Conservation (phyloP, 2,329 filamentous ascomycete species). For the Alternaria ethzedia region DNA sequence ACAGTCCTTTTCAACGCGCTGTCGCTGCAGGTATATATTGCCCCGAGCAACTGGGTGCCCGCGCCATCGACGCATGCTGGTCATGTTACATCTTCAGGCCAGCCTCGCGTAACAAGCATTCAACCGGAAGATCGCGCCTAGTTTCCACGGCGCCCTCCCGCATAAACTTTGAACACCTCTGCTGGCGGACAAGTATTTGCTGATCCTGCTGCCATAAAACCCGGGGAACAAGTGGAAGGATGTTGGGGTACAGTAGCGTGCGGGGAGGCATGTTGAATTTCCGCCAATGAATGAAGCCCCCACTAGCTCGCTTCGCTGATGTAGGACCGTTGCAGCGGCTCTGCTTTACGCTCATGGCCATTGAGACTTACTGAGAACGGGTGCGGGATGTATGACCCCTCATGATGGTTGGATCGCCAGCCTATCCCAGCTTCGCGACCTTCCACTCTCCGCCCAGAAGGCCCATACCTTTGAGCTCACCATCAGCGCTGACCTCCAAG, state of each 20-base stretch:
- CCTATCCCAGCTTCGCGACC: constrained; percentile 35
- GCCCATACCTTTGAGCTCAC: constrained; percentile 38
- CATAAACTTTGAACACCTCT: neutral
- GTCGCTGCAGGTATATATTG: constrained; percentile 13
- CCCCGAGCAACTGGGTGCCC: constrained; percentile 7
- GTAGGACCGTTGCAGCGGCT: constrained; percentile 2
- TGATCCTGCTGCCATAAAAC: constrained; percentile 18
- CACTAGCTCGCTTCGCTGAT: constrained; percentile 1
- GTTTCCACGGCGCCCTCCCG: constrained; percentile 20
- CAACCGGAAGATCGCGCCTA: constrained; percentile 32
- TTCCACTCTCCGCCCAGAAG: constrained; percentile 45
- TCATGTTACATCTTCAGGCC: constrained; percentile 11
- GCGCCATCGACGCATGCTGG: constrained; percentile 13
- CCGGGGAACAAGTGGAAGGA: constrained; percentile 19
- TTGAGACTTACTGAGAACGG: neutral
- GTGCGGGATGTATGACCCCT: neutral
- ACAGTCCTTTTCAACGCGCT: neutral
- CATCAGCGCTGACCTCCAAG: constrained; percentile 37
- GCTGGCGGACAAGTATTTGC: constrained; percentile 11
- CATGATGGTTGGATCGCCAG: neutral
- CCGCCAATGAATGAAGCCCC: constrained; percentile 27
- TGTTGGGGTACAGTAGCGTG: constrained; percentile 27
- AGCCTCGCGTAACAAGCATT: constrained; percentile 16
- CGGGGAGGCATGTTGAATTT: constrained; percentile 26
- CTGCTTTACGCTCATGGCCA: neutral